phyloP scores from a whole-genome alignment of 768 basidiomycete genomes.

The Kwoniella shandongensis region DNA sequence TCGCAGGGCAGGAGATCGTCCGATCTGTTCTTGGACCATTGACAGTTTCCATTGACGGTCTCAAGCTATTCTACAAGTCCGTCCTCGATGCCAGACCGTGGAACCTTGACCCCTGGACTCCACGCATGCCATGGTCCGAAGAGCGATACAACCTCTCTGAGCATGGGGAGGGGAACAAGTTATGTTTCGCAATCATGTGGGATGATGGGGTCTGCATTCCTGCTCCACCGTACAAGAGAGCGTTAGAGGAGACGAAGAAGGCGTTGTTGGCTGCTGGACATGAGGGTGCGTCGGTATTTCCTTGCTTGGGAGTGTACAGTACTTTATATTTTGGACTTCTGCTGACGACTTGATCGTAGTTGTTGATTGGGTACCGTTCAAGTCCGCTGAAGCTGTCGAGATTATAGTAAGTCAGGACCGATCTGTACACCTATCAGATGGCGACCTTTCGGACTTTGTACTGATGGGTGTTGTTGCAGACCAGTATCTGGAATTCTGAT shows the following conservation, averaged over 20 bases:
- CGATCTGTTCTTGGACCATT: slow-evolving; percentile 75
- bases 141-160: slow-evolving; percentile 62
- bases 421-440: no score
- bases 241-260: slow-evolving; percentile 60
- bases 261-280: slow-evolving; percentile 67
- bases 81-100: slow-evolving; percentile 66
- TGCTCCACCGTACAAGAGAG: slow-evolving; percentile 66
- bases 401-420: slow-evolving; percentile 4
- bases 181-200: slow-evolving; percentile 65
- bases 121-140: slow-evolving; percentile 32
- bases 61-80: slow-evolving; percentile 67
- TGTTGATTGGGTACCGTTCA: slow-evolving; percentile 63
- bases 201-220: slow-evolving; percentile 65
- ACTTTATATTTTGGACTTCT: not conserved
- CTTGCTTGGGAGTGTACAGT: no score
- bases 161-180: slow-evolving; percentile 59
- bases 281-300: slow-evolving; percentile 37
- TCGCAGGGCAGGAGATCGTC: slow-evolving; percentile 68
- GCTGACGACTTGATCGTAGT: slow-evolving; percentile 55
- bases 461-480: not conserved
- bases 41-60: slow-evolving; percentile 61
- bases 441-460: no score
- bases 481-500: slow-evolving; percentile 13
- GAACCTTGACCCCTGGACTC: slow-evolving; percentile 58
- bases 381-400: slow-evolving; percentile 12